phyloP scores from a whole-genome alignment of 176 grass and related monocot species.

The Ensete glaucum region DNA sequence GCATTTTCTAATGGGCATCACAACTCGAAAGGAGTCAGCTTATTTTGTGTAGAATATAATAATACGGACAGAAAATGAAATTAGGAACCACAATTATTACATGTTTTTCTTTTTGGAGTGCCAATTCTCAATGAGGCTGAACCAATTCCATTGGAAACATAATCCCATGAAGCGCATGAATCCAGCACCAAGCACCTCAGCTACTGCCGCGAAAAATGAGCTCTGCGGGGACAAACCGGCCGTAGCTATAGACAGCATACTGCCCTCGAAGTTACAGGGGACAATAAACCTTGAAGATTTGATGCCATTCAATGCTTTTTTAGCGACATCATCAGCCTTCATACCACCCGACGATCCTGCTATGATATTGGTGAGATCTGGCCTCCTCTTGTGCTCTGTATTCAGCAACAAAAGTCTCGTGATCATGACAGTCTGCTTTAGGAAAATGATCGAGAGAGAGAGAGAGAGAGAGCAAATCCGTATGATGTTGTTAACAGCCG shows the following conservation, averaged over 20 bases:
- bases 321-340: conserved; percentile 75
- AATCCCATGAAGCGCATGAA: conserved; percentile 64
- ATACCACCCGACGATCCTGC: conserved; percentile 64
- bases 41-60: too few relatives aligned
- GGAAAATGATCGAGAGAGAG: too few relatives aligned
- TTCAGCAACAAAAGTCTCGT: conserved; percentile 5
- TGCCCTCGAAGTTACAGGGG: conserved; percentile 86
- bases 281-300: conserved; percentile 67
- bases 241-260: conserved; percentile 77
- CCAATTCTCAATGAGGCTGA: conserved; percentile 56
- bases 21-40: too few relatives aligned
- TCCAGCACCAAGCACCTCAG: conserved; percentile 60
- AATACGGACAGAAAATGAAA: too few relatives aligned
- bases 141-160: conserved; percentile 86
- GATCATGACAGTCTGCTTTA: too few relatives aligned
- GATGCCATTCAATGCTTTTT: conserved; percentile 67
- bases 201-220: conserved; percentile 42
- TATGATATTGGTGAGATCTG: conserved; percentile 71
- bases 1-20: too few relatives aligned
- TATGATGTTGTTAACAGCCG: too few relatives aligned
- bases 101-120: conserved; percentile 47
- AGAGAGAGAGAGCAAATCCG: too few relatives aligned
- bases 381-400: conserved; percentile 71
- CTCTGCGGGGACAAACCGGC: conserved; percentile 79
- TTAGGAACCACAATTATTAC: neutral